Conservation (phyloP, 768 basidiomycete genomes). For the Astraeus odoratus region DNA sequence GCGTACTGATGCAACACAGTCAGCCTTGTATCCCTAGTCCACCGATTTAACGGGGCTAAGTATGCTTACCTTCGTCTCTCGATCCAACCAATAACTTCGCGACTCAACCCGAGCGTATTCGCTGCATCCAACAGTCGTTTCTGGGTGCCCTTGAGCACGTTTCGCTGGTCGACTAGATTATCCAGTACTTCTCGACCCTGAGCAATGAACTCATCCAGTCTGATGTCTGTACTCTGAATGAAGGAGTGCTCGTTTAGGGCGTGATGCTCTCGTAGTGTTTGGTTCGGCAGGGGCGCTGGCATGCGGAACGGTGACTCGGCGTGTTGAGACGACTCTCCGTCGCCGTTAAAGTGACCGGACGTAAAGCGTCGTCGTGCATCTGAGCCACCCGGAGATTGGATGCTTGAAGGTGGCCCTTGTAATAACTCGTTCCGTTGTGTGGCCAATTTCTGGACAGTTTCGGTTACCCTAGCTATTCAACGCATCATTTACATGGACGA, state of each 20-base stretch:
- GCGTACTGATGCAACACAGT: constrained; percentile 69
- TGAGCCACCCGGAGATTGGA: constrained; percentile 22
- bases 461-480: not conserved
- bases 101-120: constrained; percentile 88
- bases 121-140: constrained; percentile 81
- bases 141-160: constrained; percentile 93
- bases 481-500: not conserved
- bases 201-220: constrained; percentile 84
- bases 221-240: constrained; percentile 71
- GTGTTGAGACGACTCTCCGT: constrained; percentile 46
- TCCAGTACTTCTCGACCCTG: constrained; percentile 91
- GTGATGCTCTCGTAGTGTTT: constrained; percentile 60
- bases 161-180: constrained; percentile 87
- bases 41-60: not conserved
- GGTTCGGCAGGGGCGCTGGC: constrained; percentile 46
- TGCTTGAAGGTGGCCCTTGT: constrained; percentile 33
- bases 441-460: constrained; percentile 44
- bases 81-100: constrained; percentile 96
- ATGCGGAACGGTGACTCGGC: constrained; percentile 85
- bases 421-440: constrained; percentile 62
- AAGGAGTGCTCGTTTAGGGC: constrained; percentile 88
- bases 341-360: constrained; percentile 27
- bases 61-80: constrained; percentile 74
- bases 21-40: constrained; percentile 8
- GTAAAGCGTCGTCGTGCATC: constrained; percentile 65